A percentile compares a stretch with the other conserved stretches of the same genome.
These are phyloP conservation scores for Tremellales sp. DNA, from an alignment of 1,284 basidiomycete species.

Conservation along the genomic window DNA sequence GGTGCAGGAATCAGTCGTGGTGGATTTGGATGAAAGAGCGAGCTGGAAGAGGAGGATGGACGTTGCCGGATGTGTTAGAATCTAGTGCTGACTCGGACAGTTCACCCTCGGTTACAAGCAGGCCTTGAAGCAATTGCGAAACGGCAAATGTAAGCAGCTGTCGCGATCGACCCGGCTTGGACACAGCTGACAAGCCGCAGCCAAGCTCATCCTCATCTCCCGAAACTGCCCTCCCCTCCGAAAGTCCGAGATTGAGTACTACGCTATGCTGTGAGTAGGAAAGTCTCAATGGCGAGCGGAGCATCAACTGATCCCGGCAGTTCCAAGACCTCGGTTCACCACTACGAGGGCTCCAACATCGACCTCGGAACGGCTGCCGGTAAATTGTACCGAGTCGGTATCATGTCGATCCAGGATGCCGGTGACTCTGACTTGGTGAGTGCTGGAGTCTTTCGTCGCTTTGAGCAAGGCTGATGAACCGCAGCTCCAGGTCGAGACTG, in stretches of 20 bases:
- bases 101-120: conserved; percentile 94
- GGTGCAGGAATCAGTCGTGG: no score
- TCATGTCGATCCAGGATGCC: conserved; percentile 94
- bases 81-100: no score
- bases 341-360: conserved; percentile 95
- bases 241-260: conserved; percentile 99
- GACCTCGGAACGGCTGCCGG: conserved; percentile 98
- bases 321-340: conserved; percentile 94
- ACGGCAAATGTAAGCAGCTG: conserved; percentile 79
- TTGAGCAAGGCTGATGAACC: background rate
- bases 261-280: conserved; percentile 81
- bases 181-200: conserved; percentile 53
- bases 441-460: conserved; percentile 4
- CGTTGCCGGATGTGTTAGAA: no score
- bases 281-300: background rate
- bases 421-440: conserved; percentile 89
- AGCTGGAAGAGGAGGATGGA: no score
- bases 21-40: background rate
- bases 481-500: conserved; percentile 42
- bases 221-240: conserved; percentile 98
- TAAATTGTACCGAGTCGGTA: conserved; percentile 99
- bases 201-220: conserved; percentile 98
- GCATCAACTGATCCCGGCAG: conserved; percentile 16
- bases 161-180: background rate
- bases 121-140: conserved; percentile 96